Percentiles rank a stretch among this genome's conserved stretches.
Evolutionary conservation across 371 early-diverging fungal species (phyloP).

Genomic region (Conidiobolus incongruus): DNA sequence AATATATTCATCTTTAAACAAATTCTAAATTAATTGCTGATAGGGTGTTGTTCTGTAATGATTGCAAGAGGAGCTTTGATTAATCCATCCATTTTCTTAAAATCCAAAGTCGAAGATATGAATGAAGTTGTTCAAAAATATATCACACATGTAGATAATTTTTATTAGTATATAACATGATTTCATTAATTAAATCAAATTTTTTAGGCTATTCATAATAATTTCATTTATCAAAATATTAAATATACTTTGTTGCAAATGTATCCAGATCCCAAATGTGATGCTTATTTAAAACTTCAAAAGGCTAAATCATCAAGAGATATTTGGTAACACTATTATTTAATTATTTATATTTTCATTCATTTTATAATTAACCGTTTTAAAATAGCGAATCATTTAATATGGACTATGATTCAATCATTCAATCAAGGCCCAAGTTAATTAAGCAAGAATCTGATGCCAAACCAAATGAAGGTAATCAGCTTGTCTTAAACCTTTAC

Average conservation of each 20-base stretch:
- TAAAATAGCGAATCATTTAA: too few relatives aligned
- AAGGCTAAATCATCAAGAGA: conserved; percentile 3
- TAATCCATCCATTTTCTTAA: conserved; percentile 65
- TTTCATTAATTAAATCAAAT: not conserved
- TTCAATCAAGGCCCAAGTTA: too few relatives aligned
- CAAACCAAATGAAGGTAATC: too few relatives aligned
- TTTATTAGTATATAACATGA: not conserved
- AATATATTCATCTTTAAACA: not conserved
- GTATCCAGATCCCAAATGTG: conserved; percentile 21
- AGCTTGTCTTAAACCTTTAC: too few relatives aligned
- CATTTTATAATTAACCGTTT: too few relatives aligned
- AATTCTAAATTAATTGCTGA: not conserved
- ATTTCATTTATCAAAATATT: too few relatives aligned
- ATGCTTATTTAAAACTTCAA: not conserved
- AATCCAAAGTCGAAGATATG: conserved; percentile 23
- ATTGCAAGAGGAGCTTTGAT: conserved; percentile 65
- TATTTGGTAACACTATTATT: not conserved
- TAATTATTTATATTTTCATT: not conserved
- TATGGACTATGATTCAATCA: too few relatives aligned
- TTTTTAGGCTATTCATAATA: conserved; percentile 12
- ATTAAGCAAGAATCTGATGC: too few relatives aligned
- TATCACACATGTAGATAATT: conserved; percentile 22
- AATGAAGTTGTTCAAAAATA: conserved; percentile 32
- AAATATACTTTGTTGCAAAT: conserved; percentile 80
- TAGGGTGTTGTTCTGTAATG: conserved; percentile 53